These are phyloP conservation scores for Wickerhamiella musiphila DNA, from an alignment of 805 yeast genomes.

Conservation along the genomic window DNA sequence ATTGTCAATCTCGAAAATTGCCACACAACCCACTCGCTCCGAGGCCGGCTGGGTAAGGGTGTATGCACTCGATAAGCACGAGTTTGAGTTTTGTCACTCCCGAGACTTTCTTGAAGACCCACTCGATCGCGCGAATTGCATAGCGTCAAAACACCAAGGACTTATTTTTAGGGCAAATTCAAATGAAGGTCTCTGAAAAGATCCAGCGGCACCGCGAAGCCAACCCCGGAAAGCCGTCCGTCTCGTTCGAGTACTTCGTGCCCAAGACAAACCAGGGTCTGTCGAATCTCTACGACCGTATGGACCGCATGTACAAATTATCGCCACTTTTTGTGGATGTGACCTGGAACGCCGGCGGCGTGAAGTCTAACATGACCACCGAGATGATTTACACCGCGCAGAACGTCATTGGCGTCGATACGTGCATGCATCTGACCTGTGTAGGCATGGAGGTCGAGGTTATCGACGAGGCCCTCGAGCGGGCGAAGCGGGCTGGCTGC, in stretches of 20 bases:
- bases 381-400: slow-evolving; percentile 88
- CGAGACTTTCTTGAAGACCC: too few species aligned
- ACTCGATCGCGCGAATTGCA: too few species aligned
- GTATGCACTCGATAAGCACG: too few species aligned
- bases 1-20: too few species aligned
- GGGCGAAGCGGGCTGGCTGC: slow-evolving; percentile 35
- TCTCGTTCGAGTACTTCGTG: slow-evolving; percentile 91
- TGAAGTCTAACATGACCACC: slow-evolving; percentile 63
- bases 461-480: slow-evolving; percentile 27
- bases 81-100: too few species aligned
- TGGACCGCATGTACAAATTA: slow-evolving; percentile 91
- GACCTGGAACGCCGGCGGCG: slow-evolving; percentile 98
- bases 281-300: slow-evolving; percentile 85
- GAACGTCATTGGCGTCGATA: slow-evolving; percentile 76
- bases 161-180: background rate
- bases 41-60: too few species aligned
- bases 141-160: background rate
- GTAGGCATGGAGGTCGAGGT: slow-evolving; percentile 63
- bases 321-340: slow-evolving; percentile 87
- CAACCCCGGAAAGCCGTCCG: slow-evolving; percentile 35
- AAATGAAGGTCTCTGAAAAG: slow-evolving; percentile 33
- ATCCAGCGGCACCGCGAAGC: slow-evolving; percentile 25
- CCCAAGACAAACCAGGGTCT: slow-evolving; percentile 97
- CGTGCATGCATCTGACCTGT: slow-evolving; percentile 96
- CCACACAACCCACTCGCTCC: too few species aligned